Percentiles rank a stretch among this genome's conserved stretches.
phyloP scores from a whole-genome alignment of 2,329 filamentous ascomycete genomes.

The Fusarium multiceps region DNA sequence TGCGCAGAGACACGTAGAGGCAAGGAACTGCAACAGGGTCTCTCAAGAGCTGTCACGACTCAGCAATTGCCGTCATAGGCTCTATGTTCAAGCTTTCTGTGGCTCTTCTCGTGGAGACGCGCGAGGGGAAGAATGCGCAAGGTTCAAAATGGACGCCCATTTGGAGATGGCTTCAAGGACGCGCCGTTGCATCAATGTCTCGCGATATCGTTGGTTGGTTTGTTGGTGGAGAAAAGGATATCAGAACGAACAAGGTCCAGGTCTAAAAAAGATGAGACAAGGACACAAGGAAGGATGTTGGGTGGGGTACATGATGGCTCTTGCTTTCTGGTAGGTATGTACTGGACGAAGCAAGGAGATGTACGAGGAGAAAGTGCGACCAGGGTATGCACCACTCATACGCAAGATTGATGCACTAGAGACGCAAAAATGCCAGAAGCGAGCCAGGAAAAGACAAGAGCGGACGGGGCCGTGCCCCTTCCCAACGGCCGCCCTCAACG shows the following conservation, averaged over 20 bases:
- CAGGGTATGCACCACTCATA: slow-evolving; percentile 27
- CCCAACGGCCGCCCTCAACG: slow-evolving; percentile 47
- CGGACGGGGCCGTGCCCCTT: slow-evolving; percentile 47
- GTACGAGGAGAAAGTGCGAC: slow-evolving; percentile 23
- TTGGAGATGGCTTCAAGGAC: slow-evolving; percentile 45
- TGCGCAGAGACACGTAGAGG: not conserved
- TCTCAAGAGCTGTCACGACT: slow-evolving; percentile 25
- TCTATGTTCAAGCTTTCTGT: slow-evolving; percentile 7
- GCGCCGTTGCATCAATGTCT: slow-evolving; percentile 42
- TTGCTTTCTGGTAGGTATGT: not conserved
- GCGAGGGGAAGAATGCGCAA: slow-evolving; percentile 24
- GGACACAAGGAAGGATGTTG: slow-evolving; percentile 32
- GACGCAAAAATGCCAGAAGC: slow-evolving; percentile 33
- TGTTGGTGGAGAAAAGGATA: slow-evolving; percentile 39
- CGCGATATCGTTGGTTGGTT: slow-evolving; percentile 44
- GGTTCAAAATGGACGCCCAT: slow-evolving; percentile 29
- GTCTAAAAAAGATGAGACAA: slow-evolving; percentile 37
- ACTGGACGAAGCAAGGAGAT: slow-evolving; percentile 35
- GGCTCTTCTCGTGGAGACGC: slow-evolving; percentile 24
- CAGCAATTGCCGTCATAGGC: slow-evolving; percentile 20
- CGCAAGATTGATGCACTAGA: slow-evolving; percentile 28
- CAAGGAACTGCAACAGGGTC: slow-evolving; percentile 22
- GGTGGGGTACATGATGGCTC: slow-evolving; percentile 12
- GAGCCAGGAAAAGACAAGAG: slow-evolving; percentile 42
- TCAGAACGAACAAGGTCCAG: slow-evolving; percentile 35